A percentile compares a stretch with the other conserved stretches of the same genome.
phyloP scores from a whole-genome alignment of 345 rosid genomes.

The Erucastrum elatum region DNA sequence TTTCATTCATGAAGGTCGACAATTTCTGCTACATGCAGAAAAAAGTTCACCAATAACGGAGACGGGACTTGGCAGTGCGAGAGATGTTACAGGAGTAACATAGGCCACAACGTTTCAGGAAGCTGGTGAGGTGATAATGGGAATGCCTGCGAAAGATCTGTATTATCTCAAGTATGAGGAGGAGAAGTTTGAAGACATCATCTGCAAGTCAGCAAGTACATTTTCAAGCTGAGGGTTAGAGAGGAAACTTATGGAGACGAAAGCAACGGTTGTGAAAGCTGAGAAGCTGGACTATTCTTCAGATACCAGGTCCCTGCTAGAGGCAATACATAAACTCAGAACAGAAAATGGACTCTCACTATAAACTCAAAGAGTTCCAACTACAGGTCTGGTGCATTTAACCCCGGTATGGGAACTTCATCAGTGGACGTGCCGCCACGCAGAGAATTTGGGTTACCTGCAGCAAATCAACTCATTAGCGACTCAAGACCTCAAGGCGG shows the following conservation, averaged over 20 bases:
- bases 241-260: constrained; percentile 89
- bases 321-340: constrained; percentile 54
- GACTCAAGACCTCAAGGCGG: constrained; percentile 11
- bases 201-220: constrained; percentile 60
- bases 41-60: constrained; percentile 86
- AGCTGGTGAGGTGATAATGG: constrained; percentile 78
- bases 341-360: constrained; percentile 40
- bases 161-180: constrained; percentile 60
- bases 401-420: too few relatives aligned
- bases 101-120: constrained; percentile 96
- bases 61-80: constrained; percentile 95
- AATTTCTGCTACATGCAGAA: constrained; percentile 90
- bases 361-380: constrained; percentile 38
- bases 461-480: constrained; percentile 34
- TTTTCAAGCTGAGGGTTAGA: constrained; percentile 84
- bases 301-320: constrained; percentile 64
- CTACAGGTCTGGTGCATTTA: constrained; percentile 29
- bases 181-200: constrained; percentile 65
- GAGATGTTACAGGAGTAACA: constrained; percentile 70
- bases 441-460: neutral
- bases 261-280: constrained; percentile 73
- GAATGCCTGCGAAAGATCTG: constrained; percentile 74
- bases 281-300: constrained; percentile 64
- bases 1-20: constrained; percentile 64
- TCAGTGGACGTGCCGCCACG: too few relatives aligned